Percentiles rank a stretch among this genome's conserved stretches.
These are phyloP conservation scores for Penicillium sp. DNA, from an alignment of 2,329 filamentous ascomycete genomes.

Conservation along the genomic window DNA sequence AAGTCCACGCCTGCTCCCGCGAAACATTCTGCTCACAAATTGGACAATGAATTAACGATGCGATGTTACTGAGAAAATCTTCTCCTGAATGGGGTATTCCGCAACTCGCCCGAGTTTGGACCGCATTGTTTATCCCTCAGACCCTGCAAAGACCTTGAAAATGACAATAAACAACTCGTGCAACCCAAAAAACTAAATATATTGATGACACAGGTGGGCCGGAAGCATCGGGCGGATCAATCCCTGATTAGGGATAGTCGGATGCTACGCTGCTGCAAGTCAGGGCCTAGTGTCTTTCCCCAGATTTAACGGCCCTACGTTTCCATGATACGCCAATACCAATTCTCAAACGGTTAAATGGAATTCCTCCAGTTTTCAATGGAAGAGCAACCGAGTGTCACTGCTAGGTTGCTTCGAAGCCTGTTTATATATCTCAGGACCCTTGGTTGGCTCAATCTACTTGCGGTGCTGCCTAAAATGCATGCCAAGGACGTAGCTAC, in stretches of 20 bases:
- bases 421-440: background rate
- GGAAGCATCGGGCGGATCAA: slow-evolving; percentile 1
- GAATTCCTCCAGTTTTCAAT: background rate
- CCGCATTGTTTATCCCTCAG: background rate
- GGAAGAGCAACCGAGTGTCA: background rate
- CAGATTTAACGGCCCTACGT: slow-evolving; percentile 6
- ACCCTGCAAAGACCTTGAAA: background rate
- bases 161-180: background rate
- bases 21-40: background rate
- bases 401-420: background rate
- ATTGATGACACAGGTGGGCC: slow-evolving; percentile 1
- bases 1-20: background rate
- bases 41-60: background rate
- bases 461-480: background rate
- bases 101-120: background rate
- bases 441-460: background rate
- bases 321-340: slow-evolving; percentile 1
- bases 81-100: background rate
- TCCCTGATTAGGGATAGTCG: slow-evolving; percentile 5
- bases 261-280: slow-evolving; percentile 8
- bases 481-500: background rate
- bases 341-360: background rate
- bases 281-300: slow-evolving; percentile 7
- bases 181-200: background rate
- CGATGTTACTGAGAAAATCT: background rate